These are phyloP conservation scores for Agrostemma githago DNA, from an alignment of 148 eudicot genomes.

Conservation along the genomic window DNA sequence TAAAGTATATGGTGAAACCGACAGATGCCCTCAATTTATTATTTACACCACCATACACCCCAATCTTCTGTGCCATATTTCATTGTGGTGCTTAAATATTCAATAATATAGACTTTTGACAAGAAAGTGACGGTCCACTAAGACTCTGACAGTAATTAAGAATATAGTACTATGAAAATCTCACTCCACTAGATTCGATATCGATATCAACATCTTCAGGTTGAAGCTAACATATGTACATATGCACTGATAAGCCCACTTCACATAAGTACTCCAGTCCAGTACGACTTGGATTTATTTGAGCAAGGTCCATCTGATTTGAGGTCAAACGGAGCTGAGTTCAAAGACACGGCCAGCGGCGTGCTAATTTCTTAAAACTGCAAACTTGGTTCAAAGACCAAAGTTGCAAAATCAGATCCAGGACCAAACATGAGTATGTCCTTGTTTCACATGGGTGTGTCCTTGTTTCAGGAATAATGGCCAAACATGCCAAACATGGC, in stretches of 20 bases:
- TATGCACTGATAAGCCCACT: not conserved
- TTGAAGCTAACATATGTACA: not conserved
- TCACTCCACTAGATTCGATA: not conserved
- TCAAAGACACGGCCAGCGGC: not conserved
- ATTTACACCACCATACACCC: not conserved
- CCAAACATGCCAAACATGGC: not conserved
- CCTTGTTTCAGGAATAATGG: not conserved
- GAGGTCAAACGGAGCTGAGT: not conserved
- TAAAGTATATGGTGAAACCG: not conserved
- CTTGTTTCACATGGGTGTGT: not conserved
- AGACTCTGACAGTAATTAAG: not conserved
- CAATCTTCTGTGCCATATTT: not conserved
- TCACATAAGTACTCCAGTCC: not conserved
- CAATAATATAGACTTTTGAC: not conserved
- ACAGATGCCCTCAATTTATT: not conserved
- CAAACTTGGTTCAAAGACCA: not conserved
- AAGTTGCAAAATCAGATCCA: not conserved
- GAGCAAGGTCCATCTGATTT: not conserved
- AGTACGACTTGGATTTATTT: no score
- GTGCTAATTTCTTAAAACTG: not conserved
- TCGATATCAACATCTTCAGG: not conserved
- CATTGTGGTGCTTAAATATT: not conserved
- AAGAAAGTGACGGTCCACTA: not conserved
- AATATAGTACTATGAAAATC: slow-evolving; percentile 5
- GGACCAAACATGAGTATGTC: not conserved